Evolutionary conservation across 352 stramenopile species (phyloP), one percentile per base, ranked within the genome.

Genomic region (Halophytophthora batemanensis): DNA sequence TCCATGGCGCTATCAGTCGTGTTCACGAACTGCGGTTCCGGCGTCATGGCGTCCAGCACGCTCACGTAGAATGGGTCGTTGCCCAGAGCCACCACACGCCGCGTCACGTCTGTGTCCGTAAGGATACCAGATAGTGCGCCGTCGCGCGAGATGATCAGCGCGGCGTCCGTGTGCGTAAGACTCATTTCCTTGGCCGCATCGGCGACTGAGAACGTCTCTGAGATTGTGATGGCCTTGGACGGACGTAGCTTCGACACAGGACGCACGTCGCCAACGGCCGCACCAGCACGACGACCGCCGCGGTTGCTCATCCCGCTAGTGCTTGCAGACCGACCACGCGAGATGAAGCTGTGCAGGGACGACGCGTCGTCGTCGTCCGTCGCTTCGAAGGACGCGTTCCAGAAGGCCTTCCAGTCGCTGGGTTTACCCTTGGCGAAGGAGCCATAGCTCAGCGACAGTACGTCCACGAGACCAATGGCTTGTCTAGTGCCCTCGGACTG

Each of bases 91-190:
- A 96, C 86, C 7, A 96, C 86, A 37, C 82, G 76, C 11, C 84
- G 76, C 3, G 86, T 95, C 18, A 96, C 82, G 56, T 96, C 86
- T 13, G 86, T 96, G 43, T 99, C 96, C 12, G 95, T 98, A 41
- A 98, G 74, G 59, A 99, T 99, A 47, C 96, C 96, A 34, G 87
- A 72, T 21, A 99, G 73, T 6, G 78, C 87, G 19, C 95, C 95
- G 39, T 90, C 74, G 3, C 79, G 61, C 21, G 86, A 92, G 50
- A 98, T 90, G 19, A 99, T 86, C 12, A 99, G 73, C 3, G 96
- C 91, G 2, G 95, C 93, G 50, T 98, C 93, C 3, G 88, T 90
- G 51, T 97, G 80, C 23, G 96, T 88, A 22, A 77, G 57, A 22
- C 84, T 82, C 71, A 99, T 94, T 56, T 96, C 85, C 51, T 90